Base-by-base conservation (phyloP, 306 rosid genomes). In the Cicer cuneatum region DNA sequence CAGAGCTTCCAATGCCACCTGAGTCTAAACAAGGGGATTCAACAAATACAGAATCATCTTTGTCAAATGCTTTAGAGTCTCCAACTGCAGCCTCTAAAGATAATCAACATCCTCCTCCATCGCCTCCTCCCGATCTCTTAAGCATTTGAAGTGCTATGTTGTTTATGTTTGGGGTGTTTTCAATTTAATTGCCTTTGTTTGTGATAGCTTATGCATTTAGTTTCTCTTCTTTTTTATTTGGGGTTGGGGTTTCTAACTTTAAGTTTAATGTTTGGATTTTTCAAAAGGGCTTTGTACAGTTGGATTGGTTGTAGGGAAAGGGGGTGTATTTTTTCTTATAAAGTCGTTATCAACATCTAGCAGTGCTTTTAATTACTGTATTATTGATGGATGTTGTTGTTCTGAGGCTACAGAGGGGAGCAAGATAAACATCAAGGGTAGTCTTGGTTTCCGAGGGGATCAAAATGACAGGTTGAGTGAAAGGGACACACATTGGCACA, bases 61-160 rank as follows among this genome's bases (percentile, higher is more conserved):
- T 86, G 33, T 57, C 89, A 40, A 81, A 79, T 8, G 85, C 88
- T 15, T 58, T 78, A 18, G 88, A 87, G 43, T 87, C 89, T 45
- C 87, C 89, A 18, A 73, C 72, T 21, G 10, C 80, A n/a, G 8
- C 76, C 6, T 69, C 86, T 14, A 81, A 78, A 65, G 89, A 89
- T 48, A 77, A 83, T 21, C 85, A 80, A 62, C 75, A 77, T 14
- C 64, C 87, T 29, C 80, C 88, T 33, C 86, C 85, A 75, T 83
- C 96, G 2, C 88, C 90, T 2, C 84, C 91, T 15, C 83, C 96
- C 0, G 98, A 94, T 87, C 98, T 94, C 76, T 90, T 91, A 7
- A 90, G 98, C 87, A 91, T 94, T 64, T 94, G 70, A 91, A 83
- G 29, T 61, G 73, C 66, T 57, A 7, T 52, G 51, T 81, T 65